Base-by-base conservation (phyloP, 331 rosid genomes). In the Telfairia occidentalis region DNA sequence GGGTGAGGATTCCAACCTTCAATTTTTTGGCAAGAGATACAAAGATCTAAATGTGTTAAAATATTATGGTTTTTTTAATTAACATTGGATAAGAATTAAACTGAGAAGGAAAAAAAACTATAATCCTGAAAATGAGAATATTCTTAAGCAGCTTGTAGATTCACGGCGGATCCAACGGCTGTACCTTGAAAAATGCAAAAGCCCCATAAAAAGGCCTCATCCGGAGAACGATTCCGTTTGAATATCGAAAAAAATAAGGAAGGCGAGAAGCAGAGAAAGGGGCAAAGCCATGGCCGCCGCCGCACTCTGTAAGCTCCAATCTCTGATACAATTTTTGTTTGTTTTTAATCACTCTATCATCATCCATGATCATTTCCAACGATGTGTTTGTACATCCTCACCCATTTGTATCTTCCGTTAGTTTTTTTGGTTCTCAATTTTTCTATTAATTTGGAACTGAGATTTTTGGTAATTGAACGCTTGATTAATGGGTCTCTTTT, bases 251-350 rank as follows among this genome's bases (percentile, higher is more conserved):
- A 35, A 32, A n/a, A 16, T 21, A 35, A 13, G 42, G 54, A 74
- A 40, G 26, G 60, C 21, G 71, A 18, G 46, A 74, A 50, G 21
- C 58, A 42, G 75, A 77, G 71, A 78, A 24, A 24, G 71, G 65
- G 71, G 45, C 35, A 50, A 15, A 21, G 18, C 77, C 85, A 85
- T 90, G 90, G 83, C 85, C 75, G 77, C 85, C 75, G 77, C 72
- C 69, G 65, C 80, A 16, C 42, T 46, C 73, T 9, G 96, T 87
- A 86, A 82, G 87, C 52, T 64, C 16, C 75, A 5, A 28, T 23
- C 7, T 42, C 73, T 24, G 23, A 11, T 42, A 0, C 11, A 11
- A 23, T 37, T 37, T 67, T 13, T 45, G 6, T 32, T 32, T 13
- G 4, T 40, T 8, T 69, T 71, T 52, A 10, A 34, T 2, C 59